Evolutionary conservation across 2,329 filamentous ascomycete genomes (phyloP), one percentile per base, ranked within the genome.

Genomic region (Penicillium brevicompactum): DNA sequence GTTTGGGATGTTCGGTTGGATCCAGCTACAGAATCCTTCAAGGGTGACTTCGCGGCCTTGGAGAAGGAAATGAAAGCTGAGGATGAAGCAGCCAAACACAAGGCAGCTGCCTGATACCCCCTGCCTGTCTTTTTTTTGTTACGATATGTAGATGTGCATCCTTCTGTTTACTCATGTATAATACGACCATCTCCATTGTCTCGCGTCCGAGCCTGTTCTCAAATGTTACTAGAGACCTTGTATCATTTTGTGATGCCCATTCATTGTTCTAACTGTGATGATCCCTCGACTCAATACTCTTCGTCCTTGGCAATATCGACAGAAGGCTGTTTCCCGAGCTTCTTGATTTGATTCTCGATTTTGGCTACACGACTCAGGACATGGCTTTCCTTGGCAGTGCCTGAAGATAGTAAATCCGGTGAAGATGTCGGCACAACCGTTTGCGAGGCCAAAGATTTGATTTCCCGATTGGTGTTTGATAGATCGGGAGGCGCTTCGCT

Each of bases 1-100:
- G 80, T 99, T 3, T 99, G 94, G 94, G 84, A 88, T 72, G 81
- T 87, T 52, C 84, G 94, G 65, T 80, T 81, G 34, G 81, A 84
- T 60, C 85, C 82, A 60, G 76, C 93, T 5, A 74, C 76, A 62
- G 78, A 76, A 52, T 77, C 81, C 1, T 79, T 80, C 59, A 63
- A 73, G 56, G 77, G 74, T 7, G 74, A 79, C 62, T 74, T 76
- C 57, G 74, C 71, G 37, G 75, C 75, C 11, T 55, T 76, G 32
- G 76, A 79, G 58, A 70, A 65, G 56, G 67, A 75, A 55, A 76
- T 75, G 61, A 70, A 75, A 53, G 72, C 64, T 24, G 74, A 77
- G 62, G 76, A 78, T 57, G 74, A 78, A 59, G 73, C 70, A 46
- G 52, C 47, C 34, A 46, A 50, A 60, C 71, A 59, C 44, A 63